Percentiles rank a stretch among this genome's conserved stretches.
Conservation (phyloP, 352 stramenopile genomes). For the Phytophthora chlamydospora region DNA sequence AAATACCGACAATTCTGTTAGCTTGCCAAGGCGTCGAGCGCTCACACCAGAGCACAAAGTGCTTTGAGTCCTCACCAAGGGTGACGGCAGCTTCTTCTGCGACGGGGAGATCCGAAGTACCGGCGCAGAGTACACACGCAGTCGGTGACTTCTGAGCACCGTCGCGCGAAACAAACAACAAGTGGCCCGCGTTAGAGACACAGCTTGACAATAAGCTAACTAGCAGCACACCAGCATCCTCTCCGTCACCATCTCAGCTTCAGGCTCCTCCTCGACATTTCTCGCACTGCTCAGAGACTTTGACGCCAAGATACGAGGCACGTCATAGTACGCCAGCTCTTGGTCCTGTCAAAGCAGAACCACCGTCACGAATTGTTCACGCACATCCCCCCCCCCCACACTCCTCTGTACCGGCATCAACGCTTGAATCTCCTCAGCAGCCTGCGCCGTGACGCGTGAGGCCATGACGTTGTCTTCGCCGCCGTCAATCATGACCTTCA, state of each 20-base stretch:
- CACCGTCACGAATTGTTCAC: neutral
- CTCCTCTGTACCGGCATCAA: slow-evolving; percentile 45
- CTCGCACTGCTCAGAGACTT: slow-evolving; percentile 31
- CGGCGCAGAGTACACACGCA: slow-evolving; percentile 92
- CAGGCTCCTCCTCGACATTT: slow-evolving; percentile 1
- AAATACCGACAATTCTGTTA: slow-evolving; percentile 4
- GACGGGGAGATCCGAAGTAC: slow-evolving; percentile 96
- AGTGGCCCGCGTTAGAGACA: neutral
- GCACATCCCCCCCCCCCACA: neutral
- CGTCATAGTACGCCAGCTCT: slow-evolving; percentile 66
- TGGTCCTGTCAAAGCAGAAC: slow-evolving; percentile 32
- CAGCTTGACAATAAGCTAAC: neutral
- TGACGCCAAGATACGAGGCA: slow-evolving; percentile 74
- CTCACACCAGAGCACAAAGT: neutral
- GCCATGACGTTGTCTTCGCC: slow-evolving; percentile 76
- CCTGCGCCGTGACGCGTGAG: slow-evolving; percentile 68
- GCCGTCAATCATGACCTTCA: slow-evolving; percentile 86
- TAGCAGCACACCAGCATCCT: neutral
- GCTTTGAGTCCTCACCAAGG: slow-evolving; percentile 52
- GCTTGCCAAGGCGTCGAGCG: neutral
- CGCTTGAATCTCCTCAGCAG: slow-evolving; percentile 46
- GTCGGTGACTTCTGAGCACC: slow-evolving; percentile 15
- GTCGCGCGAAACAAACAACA: slow-evolving; percentile 6
- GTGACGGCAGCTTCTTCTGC: slow-evolving; percentile 96
- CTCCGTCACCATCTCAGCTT: slow-evolving; percentile 14